Base-by-base conservation (phyloP, 2,329 filamentous ascomycete species). In the Paraphaeosphaeria minitans region DNA sequence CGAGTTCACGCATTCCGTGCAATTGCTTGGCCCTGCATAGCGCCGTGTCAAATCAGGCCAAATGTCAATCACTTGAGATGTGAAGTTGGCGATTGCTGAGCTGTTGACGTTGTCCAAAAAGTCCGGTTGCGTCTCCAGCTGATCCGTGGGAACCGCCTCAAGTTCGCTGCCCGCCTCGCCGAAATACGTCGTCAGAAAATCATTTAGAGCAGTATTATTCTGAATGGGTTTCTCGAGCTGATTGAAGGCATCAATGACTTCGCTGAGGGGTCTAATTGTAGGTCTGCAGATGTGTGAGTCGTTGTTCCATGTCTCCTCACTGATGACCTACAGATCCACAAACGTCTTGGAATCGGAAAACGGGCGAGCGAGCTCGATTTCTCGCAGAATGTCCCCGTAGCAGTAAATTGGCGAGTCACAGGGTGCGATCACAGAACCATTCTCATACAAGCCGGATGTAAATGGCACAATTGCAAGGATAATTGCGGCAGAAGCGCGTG, bases 341-440 rank as follows among this genome's bases (percentile, higher is more conserved):
- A 89, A 90, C 0, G 87, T 89, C 80, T 90, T 90, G 59, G 87
- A 89, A 75, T 90, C 88, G 14, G 79, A 75, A 64, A 89, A 90
- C 0, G 87, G 87, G 24, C 78, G 79, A 2, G 87, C 87, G 10
- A 89, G 78, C 76, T 90, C 82, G 49, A 90, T 83, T 61, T 85
- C 80, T 59, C 82, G 80, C 2, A 90, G 80, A 13, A 90, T 80
- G 0, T 88, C 84, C 49, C 88, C 88, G 62, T 87, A 82, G 70
- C 88, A 90, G 75, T 90, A 90, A 21, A 90, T 79, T 16, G 85
- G 83, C 9, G 87, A 89, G 70, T 89, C 85, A 75, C 88, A 90
- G 0, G 88, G 87, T 2, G 87, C 85, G 58, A 84, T 81, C 42
- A 86, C 78, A 3, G 82, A 83, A 64, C 86, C 87, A 73, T 89